A percentile compares a stretch with the other conserved stretches of the same genome.
Evolutionary conservation across 805 yeast genomes (phyloP).

Genomic region (Candida bentonensis): DNA sequence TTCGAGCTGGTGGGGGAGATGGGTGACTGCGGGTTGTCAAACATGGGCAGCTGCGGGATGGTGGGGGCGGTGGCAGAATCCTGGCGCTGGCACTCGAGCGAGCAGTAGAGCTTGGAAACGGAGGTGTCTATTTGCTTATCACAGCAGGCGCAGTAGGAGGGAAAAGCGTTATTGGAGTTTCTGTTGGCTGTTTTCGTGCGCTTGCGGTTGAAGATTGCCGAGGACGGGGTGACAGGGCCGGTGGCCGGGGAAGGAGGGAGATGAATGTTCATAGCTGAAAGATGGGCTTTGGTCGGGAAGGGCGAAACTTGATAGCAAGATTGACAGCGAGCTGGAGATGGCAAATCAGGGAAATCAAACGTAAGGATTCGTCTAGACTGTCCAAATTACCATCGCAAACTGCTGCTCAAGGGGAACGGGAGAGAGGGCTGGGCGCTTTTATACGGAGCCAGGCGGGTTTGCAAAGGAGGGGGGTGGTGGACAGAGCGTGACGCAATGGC

Average conservation of each 20-base stretch:
- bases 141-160: slow-evolving; percentile 23
- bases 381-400: too few species aligned
- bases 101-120: slow-evolving; percentile 19
- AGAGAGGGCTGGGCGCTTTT: neutral
- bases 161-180: slow-evolving; percentile 9
- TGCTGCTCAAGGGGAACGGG: too few species aligned
- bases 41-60: slow-evolving; percentile 1
- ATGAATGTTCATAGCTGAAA: slow-evolving; percentile 3
- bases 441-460: slow-evolving; percentile 1
- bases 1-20: neutral
- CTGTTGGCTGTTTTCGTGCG: neutral
- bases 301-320: neutral
- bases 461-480: neutral
- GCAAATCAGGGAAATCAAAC: too few species aligned
- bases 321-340: too few species aligned
- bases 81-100: slow-evolving; percentile 17
- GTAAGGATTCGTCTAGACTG: too few species aligned
- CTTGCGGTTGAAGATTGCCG: neutral
- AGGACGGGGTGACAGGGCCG: neutral
- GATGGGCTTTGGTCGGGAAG: slow-evolving; percentile 1
- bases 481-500: neutral
- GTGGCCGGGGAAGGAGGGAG: neutral
- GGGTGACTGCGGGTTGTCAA: neutral
- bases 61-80: slow-evolving; percentile 10
- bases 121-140: slow-evolving; percentile 18